Evolutionary conservation across 345 rosid genomes (phyloP), one percentile per base, ranked within the genome.

Genomic region (Gynandropsis gynandra): DNA sequence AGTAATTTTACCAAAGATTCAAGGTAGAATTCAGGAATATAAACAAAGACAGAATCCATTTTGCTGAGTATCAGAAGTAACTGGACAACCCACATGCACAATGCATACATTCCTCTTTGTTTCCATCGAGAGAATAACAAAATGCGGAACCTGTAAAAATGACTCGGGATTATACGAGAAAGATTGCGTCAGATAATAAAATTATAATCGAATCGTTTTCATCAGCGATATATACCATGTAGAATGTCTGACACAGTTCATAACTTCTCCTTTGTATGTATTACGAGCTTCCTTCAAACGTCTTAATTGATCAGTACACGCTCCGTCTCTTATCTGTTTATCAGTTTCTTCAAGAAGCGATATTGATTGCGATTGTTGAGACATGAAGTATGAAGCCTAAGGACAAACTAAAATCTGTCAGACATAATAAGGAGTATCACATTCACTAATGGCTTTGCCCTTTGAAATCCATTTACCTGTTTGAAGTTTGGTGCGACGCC

Each of bases 81-180:
- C 53, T 85, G 95, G 40, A 85, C 95, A 63, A 79, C 77, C 96
- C 96, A 87, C 89, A 82, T 80, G 78, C 95, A 92, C 42, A 76
- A 68, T 51, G 96, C 98, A 79, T 87, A 87, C 93, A 92, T 92
- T 66, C 96, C 98, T 65, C 95, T 81, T 71, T 92, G 98, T 81
- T 92, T 92, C 98, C 98, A 92, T 33, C 77, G 75, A 19, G 96
- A 82, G 68, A 76, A 79, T 44, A 87, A 83, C 58, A 80, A 72
- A 57, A 87, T 63, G n/a, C 93, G 89, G 51, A 82, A 87, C 98
- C 95, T 92, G 77, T 20, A 61, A 58, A 54, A 63, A 35, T 33
- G 18, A 63, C 36, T 55, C 17, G 52, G 51, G 35, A 53, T 32
- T 51, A 46, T 14, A 14, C 41, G 35, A 10, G 31, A 63, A 50